phyloP scores from a whole-genome alignment of 345 rosid species.

The Brassica nigra region DNA sequence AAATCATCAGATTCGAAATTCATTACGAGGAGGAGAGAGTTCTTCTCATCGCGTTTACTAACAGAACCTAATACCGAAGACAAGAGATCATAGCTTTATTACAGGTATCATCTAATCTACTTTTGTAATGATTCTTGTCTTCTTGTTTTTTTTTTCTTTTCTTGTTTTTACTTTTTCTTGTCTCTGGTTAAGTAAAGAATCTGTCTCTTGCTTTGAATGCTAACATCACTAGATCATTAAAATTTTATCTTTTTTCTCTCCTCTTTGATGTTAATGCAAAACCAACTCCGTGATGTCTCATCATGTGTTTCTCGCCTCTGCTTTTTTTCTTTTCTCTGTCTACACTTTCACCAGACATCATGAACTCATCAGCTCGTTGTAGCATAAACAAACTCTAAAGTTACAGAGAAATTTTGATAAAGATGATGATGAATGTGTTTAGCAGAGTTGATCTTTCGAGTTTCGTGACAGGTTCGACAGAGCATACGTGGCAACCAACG shows the following conservation, averaged over 20 bases:
- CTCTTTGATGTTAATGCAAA: slow-evolving; percentile 9
- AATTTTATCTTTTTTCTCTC: neutral
- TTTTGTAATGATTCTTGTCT: slow-evolving; percentile 4
- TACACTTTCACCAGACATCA: neutral
- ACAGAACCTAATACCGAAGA: slow-evolving; percentile 35
- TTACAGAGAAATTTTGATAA: slow-evolving; percentile 5
- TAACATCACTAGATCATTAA: neutral
- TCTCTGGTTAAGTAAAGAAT: slow-evolving; percentile 37
- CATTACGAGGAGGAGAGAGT: neutral
- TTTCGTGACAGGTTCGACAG: slow-evolving; percentile 62
- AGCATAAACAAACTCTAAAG: neutral
- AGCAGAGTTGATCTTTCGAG: slow-evolving; percentile 46
- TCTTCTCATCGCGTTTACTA: neutral
- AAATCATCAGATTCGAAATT: neutral
- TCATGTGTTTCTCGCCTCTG: slow-evolving; percentile 33
- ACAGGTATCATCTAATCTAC: slow-evolving; percentile 26
- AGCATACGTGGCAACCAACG: slow-evolving; percentile 55
- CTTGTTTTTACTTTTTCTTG: neutral
- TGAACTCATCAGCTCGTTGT: neutral
- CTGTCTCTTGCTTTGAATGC: slow-evolving; percentile 41
- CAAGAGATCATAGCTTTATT: slow-evolving; percentile 20
- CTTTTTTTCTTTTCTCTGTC: slow-evolving; percentile 6
- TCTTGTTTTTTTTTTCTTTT: neutral
- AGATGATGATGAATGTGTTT: slow-evolving; percentile 25
- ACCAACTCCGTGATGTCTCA: slow-evolving; percentile 35